These are phyloP conservation scores for Rhynchosporium graminicola DNA, from an alignment of 2,329 filamentous ascomycete species.

Conservation along the genomic window DNA sequence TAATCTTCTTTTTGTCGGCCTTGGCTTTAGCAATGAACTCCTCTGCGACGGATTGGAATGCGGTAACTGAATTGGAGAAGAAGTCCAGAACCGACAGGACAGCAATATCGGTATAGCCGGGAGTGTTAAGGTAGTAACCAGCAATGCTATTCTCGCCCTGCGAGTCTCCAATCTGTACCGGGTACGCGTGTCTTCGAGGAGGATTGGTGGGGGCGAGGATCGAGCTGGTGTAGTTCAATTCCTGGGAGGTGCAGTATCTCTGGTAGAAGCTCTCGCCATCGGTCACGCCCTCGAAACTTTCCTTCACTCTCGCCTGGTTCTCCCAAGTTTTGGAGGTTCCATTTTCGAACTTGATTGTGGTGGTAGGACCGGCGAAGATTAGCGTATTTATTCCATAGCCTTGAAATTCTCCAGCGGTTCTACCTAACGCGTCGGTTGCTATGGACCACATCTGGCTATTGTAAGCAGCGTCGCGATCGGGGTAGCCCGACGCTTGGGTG, in stretches of 20 bases:
- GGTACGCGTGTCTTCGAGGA: not conserved
- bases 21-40: not conserved
- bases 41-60: not conserved
- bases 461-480: not conserved
- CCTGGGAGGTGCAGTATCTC: not conserved
- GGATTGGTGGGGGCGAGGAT: not conserved
- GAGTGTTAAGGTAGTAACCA: not conserved
- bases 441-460: not conserved
- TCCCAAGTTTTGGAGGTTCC: not conserved
- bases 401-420: not conserved
- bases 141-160: not conserved
- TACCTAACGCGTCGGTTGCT: not conserved
- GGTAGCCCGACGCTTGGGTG: not conserved
- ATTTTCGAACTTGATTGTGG: not conserved
- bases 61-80: not conserved
- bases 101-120: not conserved
- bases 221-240: not conserved
- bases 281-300: not conserved
- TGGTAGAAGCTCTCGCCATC: not conserved
- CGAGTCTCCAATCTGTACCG: not conserved
- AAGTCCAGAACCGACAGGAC: not conserved
- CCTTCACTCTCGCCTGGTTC: not conserved
- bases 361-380: not conserved
- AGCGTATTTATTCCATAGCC: not conserved
- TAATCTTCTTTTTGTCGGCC: not conserved